These are phyloP conservation scores for Fagopyrum tataricum DNA, from an alignment of 148 eudicot genomes.

Conservation along the genomic window DNA sequence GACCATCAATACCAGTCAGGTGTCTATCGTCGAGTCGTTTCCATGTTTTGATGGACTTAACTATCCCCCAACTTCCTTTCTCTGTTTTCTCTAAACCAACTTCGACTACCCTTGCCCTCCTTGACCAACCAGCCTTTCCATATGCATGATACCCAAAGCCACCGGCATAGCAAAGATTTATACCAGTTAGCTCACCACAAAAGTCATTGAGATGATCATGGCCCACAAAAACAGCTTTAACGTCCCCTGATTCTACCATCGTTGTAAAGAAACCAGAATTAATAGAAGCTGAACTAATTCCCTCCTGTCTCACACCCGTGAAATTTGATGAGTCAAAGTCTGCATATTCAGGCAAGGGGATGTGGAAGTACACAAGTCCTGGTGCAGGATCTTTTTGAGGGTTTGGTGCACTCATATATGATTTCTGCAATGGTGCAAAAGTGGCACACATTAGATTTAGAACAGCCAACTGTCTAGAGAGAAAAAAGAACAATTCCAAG, in stretches of 20 bases:
- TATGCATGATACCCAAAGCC: constrained; percentile 98
- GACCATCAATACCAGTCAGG: constrained; percentile 53
- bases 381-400: constrained; percentile 57
- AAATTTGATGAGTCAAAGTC: constrained; percentile 55
- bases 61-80: constrained; percentile 61
- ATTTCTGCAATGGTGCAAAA: constrained; percentile 34
- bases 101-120: constrained; percentile 83
- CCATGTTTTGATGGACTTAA: constrained; percentile 78
- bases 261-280: constrained; percentile 86
- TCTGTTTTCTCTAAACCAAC: constrained; percentile 52
- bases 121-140: constrained; percentile 87
- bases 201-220: constrained; percentile 95
- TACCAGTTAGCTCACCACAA: constrained; percentile 61
- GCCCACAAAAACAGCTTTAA: constrained; percentile 71
- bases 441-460: neutral
- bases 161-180: constrained; percentile 84
- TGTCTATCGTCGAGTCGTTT: constrained; percentile 69
- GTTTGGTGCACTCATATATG: constrained; percentile 39
- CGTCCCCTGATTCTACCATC: constrained; percentile 73
- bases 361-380: constrained; percentile 83
- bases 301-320: constrained; percentile 80
- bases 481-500: neutral
- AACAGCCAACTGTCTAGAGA: neutral
- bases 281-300: constrained; percentile 61
- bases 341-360: constrained; percentile 82